A percentile compares a stretch with the other conserved stretches of the same genome.
These are phyloP conservation scores for Phaeosphaeriaceae sp. DNA, from an alignment of 2,329 filamentous ascomycete species.

Conservation along the genomic window DNA sequence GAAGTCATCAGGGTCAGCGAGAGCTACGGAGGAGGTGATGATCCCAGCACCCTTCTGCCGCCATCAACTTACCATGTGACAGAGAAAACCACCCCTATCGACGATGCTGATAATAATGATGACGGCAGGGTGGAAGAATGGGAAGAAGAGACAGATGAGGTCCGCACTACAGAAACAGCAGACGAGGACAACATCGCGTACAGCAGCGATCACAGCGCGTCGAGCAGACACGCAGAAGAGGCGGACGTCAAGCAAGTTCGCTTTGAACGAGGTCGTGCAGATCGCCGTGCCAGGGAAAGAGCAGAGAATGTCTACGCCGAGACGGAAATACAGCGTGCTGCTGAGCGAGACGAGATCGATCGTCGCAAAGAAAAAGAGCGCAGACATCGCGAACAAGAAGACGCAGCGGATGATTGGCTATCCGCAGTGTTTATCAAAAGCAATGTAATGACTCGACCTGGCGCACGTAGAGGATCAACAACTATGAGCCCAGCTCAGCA, in stretches of 20 bases:
- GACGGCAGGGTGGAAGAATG: too few species aligned
- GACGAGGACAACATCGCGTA: too few species aligned
- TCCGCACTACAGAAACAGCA: too few species aligned
- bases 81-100: constrained; percentile 48
- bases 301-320: constrained; percentile 28
- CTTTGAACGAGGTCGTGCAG: constrained; percentile 34
- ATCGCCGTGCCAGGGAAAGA: constrained; percentile 29
- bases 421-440: constrained; percentile 24
- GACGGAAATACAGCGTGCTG: constrained; percentile 23
- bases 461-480: constrained; percentile 27
- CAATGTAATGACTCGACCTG: constrained; percentile 19
- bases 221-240: too few species aligned
- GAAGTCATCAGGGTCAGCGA: constrained; percentile 85
- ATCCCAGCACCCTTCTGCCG: not conserved
- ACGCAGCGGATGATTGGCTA: constrained; percentile 12
- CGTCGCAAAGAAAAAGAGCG: not conserved
- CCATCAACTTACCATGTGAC: constrained; percentile 4
- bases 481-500: constrained; percentile 25
- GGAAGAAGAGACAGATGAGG: too few species aligned
- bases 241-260: constrained; percentile 35
- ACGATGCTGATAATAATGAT: too few species aligned
- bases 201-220: too few species aligned
- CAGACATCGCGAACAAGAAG: constrained; percentile 7
- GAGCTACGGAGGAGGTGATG: constrained; percentile 66
- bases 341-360: not conserved